A percentile compares a stretch with the other conserved stretches of the same genome.
phyloP scores from a whole-genome alignment of 2,329 filamentous ascomycete species.

The Xylaria digitata region DNA sequence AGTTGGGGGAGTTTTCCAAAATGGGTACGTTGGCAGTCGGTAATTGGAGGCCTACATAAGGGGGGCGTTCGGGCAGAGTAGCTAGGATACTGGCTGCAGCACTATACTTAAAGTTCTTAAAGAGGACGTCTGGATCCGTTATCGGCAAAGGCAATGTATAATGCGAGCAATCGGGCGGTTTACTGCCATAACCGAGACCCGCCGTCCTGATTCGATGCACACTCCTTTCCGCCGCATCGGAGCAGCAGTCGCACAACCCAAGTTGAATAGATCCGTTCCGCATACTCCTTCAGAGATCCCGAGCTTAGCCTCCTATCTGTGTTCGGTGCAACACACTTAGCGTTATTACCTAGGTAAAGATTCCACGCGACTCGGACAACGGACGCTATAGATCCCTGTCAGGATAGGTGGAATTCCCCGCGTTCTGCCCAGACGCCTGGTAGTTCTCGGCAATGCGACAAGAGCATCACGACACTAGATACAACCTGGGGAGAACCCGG shows the following conservation, averaged over 20 bases:
- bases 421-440: constrained; percentile 29
- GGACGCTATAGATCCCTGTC: constrained; percentile 25
- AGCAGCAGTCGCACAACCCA: constrained; percentile 5
- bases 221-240: constrained; percentile 32
- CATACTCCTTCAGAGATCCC: constrained; percentile 12
- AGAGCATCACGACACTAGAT: not conserved
- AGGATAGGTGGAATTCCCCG: constrained; percentile 28
- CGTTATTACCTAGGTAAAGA: constrained; percentile 13
- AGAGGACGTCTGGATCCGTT: constrained; percentile 21
- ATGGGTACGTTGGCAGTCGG: constrained; percentile 8
- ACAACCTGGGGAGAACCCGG: not conserved
- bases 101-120: constrained; percentile 1
- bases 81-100: constrained; percentile 13
- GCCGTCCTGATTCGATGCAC: not conserved
- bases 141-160: constrained; percentile 24
- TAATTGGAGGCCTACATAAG: constrained; percentile 7
- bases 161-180: not conserved
- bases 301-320: constrained; percentile 8
- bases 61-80: not conserved
- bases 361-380: constrained; percentile 9
- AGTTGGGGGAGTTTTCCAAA: constrained; percentile 36
- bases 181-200: constrained; percentile 32
- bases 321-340: constrained; percentile 9
- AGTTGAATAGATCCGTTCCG: constrained; percentile 16
- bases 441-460: constrained; percentile 26